A percentile compares a stretch with the other conserved stretches of the same genome.
phyloP scores from a whole-genome alignment of 805 yeast genomes.

The Ogataea minuta region DNA sequence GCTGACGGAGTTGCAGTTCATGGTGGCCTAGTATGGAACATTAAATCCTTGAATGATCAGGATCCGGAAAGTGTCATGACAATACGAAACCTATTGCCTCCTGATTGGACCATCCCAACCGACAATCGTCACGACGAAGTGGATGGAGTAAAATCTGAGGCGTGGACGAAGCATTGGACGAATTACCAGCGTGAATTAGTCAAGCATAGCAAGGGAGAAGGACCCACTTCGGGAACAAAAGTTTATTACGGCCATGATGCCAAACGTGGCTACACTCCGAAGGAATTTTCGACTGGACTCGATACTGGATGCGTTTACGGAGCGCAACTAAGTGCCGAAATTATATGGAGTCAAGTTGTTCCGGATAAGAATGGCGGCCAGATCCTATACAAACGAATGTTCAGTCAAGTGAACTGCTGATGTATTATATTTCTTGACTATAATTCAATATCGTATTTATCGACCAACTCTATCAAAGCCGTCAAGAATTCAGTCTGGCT shows the following conservation, averaged over 20 bases:
- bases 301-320: conserved; percentile 85
- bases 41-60: conserved; percentile 50
- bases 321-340: conserved; percentile 60
- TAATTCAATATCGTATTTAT: conserved; percentile 16
- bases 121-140: conserved; percentile 37
- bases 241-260: conserved; percentile 93
- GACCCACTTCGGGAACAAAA: conserved; percentile 30
- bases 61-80: conserved; percentile 62
- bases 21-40: conserved; percentile 76
- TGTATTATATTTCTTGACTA: neutral
- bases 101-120: conserved; percentile 58
- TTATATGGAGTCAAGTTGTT: conserved; percentile 40
- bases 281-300: conserved; percentile 70
- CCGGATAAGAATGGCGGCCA: conserved; percentile 7
- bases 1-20: conserved; percentile 65
- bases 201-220: conserved; percentile 6
- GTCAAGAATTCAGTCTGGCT: conserved; percentile 10
- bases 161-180: conserved; percentile 37
- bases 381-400: conserved; percentile 27
- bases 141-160: conserved; percentile 28
- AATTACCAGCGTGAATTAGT: conserved; percentile 20
- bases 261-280: conserved; percentile 63
- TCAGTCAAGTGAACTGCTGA: conserved; percentile 32
- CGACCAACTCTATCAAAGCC: conserved; percentile 16
- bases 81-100: conserved; percentile 67